Evolutionary conservation across 495 filamentous ascomycete species (phyloP).

Genomic region (Talaromyces trachyspermus): DNA sequence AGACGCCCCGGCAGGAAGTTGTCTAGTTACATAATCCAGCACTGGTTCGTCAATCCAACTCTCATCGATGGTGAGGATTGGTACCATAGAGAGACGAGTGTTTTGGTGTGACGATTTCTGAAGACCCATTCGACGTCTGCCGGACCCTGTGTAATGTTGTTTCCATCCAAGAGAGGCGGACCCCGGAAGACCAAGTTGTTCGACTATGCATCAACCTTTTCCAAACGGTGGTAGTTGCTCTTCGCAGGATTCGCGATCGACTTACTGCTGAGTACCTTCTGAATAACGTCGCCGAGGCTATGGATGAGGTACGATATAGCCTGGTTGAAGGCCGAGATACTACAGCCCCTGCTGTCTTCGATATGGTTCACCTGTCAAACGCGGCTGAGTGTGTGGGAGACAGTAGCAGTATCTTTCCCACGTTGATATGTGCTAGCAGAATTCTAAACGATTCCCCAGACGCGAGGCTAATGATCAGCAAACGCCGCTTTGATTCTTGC

Average conservation of each 20-base stretch:
- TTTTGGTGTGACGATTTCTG: not conserved
- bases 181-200: constrained; percentile 6
- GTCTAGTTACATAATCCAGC: not conserved
- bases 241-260: constrained; percentile 2
- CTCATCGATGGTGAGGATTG: not conserved
- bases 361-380: constrained; percentile 1
- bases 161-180: constrained; percentile 4
- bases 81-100: not conserved
- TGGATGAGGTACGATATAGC: not conserved
- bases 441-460: constrained; percentile 3
- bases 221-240: constrained; percentile 6
- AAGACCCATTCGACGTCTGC: constrained; percentile 1
- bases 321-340: not conserved
- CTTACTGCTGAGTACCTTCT: constrained; percentile 1
- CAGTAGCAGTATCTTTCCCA: not conserved
- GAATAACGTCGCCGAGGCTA: not conserved
- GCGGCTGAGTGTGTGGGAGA: not conserved
- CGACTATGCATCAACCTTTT: constrained; percentile 4
- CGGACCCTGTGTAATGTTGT: constrained; percentile 1
- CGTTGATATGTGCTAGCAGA: not conserved
- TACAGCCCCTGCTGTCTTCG: not conserved
- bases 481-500: not conserved
- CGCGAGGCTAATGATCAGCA: constrained; percentile 1
- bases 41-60: constrained; percentile 3
- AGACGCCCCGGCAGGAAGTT: not conserved